phyloP scores from a whole-genome alignment of 2,329 filamentous ascomycete genomes.

The Fonsecaea pedrosoi region DNA sequence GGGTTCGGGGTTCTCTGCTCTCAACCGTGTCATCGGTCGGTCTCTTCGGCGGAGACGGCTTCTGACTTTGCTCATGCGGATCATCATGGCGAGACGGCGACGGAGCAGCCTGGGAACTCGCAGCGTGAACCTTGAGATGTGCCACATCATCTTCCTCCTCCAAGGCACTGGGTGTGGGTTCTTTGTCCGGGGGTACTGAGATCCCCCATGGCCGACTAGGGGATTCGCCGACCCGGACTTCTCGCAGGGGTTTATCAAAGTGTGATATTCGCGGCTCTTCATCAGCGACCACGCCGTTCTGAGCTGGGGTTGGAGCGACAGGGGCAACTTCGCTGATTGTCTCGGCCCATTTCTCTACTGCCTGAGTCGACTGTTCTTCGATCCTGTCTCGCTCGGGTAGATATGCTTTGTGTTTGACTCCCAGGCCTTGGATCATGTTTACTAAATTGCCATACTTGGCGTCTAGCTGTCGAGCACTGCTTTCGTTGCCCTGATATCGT shows the following conservation, averaged over 20 bases:
- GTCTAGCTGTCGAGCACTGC: conserved; percentile 85
- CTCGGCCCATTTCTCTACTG: conserved; percentile 86
- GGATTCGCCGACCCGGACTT: conserved; percentile 90
- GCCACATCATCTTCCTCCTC: conserved; percentile 32
- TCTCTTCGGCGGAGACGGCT: conserved; percentile 30
- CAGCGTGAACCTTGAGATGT: conserved; percentile 23
- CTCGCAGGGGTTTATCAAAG: conserved; percentile 85
- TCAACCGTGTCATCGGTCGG: conserved; percentile 8
- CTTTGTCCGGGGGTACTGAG: conserved; percentile 70
- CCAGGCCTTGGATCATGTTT: conserved; percentile 91
- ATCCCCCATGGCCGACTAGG: conserved; percentile 95
- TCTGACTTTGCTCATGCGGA: conserved; percentile 32
- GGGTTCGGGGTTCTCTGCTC: conserved; percentile 52
- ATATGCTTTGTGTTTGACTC: conserved; percentile 86
- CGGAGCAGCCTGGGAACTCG: conserved; percentile 39
- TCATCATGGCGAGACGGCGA: conserved; percentile 25
- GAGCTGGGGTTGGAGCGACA: conserved; percentile 34
- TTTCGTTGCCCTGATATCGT: conserved; percentile 84
- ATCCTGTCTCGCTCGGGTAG: conserved; percentile 67
- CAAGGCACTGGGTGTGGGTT: conserved; percentile 43
- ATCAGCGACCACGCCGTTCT: conserved; percentile 46
- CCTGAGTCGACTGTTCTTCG: conserved; percentile 45
- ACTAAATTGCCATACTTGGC: conserved; percentile 92
- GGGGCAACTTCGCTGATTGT: conserved; percentile 67
- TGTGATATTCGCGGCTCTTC: conserved; percentile 71